These are phyloP conservation scores for Claviceps lovelessii DNA, from an alignment of 2,329 filamentous ascomycete species.

Conservation along the genomic window DNA sequence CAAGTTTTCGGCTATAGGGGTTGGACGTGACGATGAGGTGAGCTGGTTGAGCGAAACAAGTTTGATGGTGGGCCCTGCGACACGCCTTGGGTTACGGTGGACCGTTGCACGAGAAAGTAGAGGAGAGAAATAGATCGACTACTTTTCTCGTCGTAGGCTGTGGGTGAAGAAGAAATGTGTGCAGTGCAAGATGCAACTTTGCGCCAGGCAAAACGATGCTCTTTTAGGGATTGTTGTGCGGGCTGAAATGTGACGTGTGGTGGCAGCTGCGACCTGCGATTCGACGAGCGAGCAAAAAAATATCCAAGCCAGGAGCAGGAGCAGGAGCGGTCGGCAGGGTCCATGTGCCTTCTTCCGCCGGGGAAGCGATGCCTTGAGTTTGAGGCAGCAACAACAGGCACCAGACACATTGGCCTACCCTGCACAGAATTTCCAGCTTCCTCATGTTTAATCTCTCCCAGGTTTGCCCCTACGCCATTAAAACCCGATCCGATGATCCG, in stretches of 20 bases:
- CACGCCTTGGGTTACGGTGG: neutral
- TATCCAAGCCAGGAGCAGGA: neutral
- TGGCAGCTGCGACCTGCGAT: slow-evolving; percentile 10
- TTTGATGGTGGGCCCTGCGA: slow-evolving; percentile 3
- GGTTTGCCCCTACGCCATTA: too few relatives aligned
- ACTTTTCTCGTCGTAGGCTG: slow-evolving; percentile 14
- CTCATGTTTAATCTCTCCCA: too few relatives aligned
- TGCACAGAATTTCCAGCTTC: neutral
- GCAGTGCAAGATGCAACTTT: slow-evolving; percentile 15
- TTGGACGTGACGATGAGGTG: slow-evolving; percentile 10
- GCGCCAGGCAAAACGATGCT: slow-evolving; percentile 25
- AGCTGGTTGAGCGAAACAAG: slow-evolving; percentile 6
- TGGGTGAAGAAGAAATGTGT: slow-evolving; percentile 6
- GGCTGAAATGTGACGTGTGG: slow-evolving; percentile 7
- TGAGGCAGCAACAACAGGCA: neutral
- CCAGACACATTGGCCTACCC: neutral
- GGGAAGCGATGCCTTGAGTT: neutral
- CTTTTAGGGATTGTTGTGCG: slow-evolving; percentile 5
- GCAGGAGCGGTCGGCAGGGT: neutral
- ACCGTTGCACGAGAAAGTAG: slow-evolving; percentile 9
- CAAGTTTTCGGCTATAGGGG: slow-evolving; percentile 5
- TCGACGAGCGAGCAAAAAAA: neutral
- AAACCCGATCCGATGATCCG: too few relatives aligned
- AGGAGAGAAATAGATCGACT: slow-evolving; percentile 12
- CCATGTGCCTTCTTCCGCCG: neutral